A percentile compares a stretch with the other conserved stretches of the same genome.
Conservation (phyloP, 345 rosid genomes). For the Rhizophora apiculata region DNA sequence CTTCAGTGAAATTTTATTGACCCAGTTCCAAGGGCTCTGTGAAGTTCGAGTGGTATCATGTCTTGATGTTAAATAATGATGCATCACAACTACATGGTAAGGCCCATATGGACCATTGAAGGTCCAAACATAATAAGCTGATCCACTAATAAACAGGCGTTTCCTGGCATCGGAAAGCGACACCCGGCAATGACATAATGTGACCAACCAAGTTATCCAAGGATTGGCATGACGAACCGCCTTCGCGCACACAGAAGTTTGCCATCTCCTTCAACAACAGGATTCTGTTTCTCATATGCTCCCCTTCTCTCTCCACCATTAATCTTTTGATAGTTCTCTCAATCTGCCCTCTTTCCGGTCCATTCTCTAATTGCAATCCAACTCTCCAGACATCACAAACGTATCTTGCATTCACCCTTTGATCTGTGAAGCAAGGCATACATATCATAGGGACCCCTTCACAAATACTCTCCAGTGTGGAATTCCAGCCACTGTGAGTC, state of each 20-base stretch:
- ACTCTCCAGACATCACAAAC: slow-evolving; percentile 19
- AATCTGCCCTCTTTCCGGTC: slow-evolving; percentile 2
- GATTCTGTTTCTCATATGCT: background rate
- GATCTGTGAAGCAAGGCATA: slow-evolving; percentile 13
- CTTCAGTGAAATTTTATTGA: too few relatives aligned
- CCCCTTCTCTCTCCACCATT: slow-evolving; percentile 13
- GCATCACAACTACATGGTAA: too few relatives aligned
- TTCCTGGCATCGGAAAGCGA: slow-evolving; percentile 2
- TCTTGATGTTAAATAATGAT: too few relatives aligned
- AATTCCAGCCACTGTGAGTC: slow-evolving; percentile 22
- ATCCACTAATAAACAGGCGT: background rate
- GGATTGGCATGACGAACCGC: background rate
- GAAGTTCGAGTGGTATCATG: too few relatives aligned
- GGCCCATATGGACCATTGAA: too few relatives aligned
- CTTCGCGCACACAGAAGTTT: background rate
- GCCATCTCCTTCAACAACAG: slow-evolving; percentile 8
- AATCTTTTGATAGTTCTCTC: slow-evolving; percentile 6
- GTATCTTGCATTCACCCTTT: slow-evolving; percentile 12
- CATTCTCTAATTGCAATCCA: slow-evolving; percentile 14
- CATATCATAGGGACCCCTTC: slow-evolving; percentile 22
- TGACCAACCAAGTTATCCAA: slow-evolving; percentile 10
- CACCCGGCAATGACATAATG: background rate
- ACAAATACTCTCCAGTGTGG: slow-evolving; percentile 17
- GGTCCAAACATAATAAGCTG: background rate
- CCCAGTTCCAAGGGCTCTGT: too few relatives aligned